A percentile compares a stretch with the other conserved stretches of the same genome.
Conservation (phyloP, 345 rosid genomes). For the Crucihimalaya himalaica region DNA sequence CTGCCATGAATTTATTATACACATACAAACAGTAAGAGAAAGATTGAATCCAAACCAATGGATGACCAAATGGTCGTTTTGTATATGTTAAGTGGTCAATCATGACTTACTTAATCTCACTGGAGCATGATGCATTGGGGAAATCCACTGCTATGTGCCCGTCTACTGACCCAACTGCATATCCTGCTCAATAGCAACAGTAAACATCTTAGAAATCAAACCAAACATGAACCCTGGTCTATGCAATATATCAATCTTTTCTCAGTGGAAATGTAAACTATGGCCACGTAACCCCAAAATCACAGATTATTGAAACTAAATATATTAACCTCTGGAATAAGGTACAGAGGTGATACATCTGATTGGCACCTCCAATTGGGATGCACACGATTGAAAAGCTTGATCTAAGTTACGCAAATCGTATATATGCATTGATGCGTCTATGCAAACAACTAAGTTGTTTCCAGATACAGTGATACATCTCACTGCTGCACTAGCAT, state of each 20-base stretch:
- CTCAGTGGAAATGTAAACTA: background rate
- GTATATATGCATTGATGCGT: slow-evolving; percentile 58
- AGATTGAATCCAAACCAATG: background rate
- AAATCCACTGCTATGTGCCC: slow-evolving; percentile 75
- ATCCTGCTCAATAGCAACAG: slow-evolving; percentile 52
- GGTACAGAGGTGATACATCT: slow-evolving; percentile 63
- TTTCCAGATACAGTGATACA: slow-evolving; percentile 71
- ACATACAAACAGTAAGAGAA: background rate
- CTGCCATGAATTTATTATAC: slow-evolving; percentile 39
- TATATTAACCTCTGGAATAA: slow-evolving; percentile 59
- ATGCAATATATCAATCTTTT: background rate
- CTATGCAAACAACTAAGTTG: slow-evolving; percentile 64
- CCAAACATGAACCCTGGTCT: slow-evolving; percentile 4
- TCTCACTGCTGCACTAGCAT: slow-evolving; percentile 49
- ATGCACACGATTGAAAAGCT: slow-evolving; percentile 52
- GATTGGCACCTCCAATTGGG: slow-evolving; percentile 52
- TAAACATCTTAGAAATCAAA: slow-evolving; percentile 13
- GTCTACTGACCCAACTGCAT: slow-evolving; percentile 85
- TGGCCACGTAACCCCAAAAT: slow-evolving; percentile 46
- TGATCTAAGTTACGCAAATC: slow-evolving; percentile 70
- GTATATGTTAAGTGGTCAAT: background rate
- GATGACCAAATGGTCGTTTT: background rate
- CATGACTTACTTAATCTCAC: slow-evolving; percentile 53
- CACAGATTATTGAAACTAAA: slow-evolving; percentile 29
- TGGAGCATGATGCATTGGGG: slow-evolving; percentile 47